Percentiles rank a stretch among this genome's conserved stretches.
phyloP scores from a whole-genome alignment of 2,329 filamentous ascomycete species.

The Fusarium neocosmosporiellum region DNA sequence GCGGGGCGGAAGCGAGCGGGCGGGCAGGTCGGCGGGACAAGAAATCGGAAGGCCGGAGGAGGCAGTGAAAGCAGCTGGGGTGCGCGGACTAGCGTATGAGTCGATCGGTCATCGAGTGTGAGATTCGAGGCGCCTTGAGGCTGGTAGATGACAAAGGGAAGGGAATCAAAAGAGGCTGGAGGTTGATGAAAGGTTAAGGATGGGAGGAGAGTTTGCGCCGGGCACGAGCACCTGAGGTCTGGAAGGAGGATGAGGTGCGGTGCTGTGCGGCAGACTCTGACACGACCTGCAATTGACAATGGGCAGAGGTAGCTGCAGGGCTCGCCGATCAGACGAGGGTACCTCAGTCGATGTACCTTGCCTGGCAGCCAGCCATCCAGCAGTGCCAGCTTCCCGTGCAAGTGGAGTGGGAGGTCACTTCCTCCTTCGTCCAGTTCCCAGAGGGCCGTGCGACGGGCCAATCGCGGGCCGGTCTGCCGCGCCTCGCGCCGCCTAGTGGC shows the following conservation, averaged over 20 bases:
- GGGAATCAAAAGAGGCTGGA: constrained; percentile 9
- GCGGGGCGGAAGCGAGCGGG: constrained; percentile 28
- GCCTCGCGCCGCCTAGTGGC: constrained; percentile 6
- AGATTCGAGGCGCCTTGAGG: background rate
- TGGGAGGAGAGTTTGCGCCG: constrained; percentile 6
- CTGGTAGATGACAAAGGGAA: background rate
- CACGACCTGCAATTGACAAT: constrained; percentile 18
- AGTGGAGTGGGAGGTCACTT: constrained; percentile 6
- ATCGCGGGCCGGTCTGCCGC: constrained; percentile 18
- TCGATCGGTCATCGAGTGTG: constrained; percentile 26
- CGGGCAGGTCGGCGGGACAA: constrained; percentile 22
- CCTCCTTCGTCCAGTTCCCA: background rate
- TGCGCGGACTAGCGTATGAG: constrained; percentile 16
- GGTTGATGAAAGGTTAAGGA: constrained; percentile 18
- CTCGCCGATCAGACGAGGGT: constrained; percentile 37
- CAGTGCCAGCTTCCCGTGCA: background rate
- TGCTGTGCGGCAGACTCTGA: constrained; percentile 33
- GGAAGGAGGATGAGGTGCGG: constrained; percentile 1
- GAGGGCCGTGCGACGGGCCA: constrained; percentile 19
- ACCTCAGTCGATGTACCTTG: constrained; percentile 14
- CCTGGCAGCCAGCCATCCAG: background rate
- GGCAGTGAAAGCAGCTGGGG: constrained; percentile 12
- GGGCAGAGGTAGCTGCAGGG: constrained; percentile 40
- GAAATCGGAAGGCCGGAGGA: constrained; percentile 21
- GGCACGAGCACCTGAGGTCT: constrained; percentile 13